Evolutionary conservation across 164 flowering plant genomes (phyloP).

Genomic region (Houttuynia cordata): DNA sequence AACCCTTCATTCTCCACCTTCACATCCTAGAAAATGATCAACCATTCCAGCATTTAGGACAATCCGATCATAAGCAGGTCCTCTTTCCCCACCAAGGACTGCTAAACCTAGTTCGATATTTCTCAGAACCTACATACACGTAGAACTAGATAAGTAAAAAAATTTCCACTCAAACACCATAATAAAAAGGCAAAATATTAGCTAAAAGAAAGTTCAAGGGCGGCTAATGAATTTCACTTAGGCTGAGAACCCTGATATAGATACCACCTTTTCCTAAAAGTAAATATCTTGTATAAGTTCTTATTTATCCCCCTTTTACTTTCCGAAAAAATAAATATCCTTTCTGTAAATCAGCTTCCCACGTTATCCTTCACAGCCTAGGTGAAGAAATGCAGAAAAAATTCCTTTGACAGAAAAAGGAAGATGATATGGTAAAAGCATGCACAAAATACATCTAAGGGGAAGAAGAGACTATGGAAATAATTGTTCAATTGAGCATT

Average conservation of each 20-base stretch:
- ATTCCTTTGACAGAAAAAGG: no score
- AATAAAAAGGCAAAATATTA: no score
- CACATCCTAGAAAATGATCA: slow-evolving; percentile 92
- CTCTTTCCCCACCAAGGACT: slow-evolving; percentile 80
- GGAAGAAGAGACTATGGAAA: neutral
- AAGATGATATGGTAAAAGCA: no score
- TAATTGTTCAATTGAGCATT: neutral
- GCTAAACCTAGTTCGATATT: slow-evolving; percentile 86
- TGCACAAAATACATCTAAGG: neutral
- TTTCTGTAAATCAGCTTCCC: no score
- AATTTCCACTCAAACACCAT: neutral
- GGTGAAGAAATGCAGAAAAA: no score
- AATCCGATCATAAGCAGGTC: slow-evolving; percentile 92
- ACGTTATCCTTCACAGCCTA: no score
- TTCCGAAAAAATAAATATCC: neutral
- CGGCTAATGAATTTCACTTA: neutral
- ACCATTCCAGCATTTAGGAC: slow-evolving; percentile 91
- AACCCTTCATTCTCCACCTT: no score
- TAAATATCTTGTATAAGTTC: no score
- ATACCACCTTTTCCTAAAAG: neutral
- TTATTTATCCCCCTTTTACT: no score
- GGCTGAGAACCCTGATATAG: no score
- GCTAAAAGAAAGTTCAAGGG: neutral
- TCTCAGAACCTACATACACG: slow-evolving; percentile 47
- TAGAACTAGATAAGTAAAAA: neutral